These are phyloP conservation scores for Amylostereum areolatum DNA, from an alignment of 1,284 basidiomycete genomes.

Conservation along the genomic window DNA sequence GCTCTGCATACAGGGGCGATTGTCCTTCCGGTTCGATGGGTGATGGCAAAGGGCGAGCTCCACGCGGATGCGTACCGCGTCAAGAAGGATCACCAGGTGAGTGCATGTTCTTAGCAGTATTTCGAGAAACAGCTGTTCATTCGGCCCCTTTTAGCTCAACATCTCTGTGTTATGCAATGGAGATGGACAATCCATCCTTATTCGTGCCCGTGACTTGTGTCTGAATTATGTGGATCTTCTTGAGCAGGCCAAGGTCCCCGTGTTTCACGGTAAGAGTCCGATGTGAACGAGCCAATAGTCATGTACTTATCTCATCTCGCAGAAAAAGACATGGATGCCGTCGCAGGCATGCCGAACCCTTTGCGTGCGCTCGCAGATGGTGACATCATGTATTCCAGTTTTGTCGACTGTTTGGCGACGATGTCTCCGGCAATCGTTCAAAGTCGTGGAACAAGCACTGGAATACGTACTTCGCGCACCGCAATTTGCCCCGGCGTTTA, in stretches of 20 bases:
- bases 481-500: slow-evolving; percentile 13
- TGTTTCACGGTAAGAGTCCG: too few species aligned
- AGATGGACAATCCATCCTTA: too few species aligned
- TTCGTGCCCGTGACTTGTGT: too few species aligned
- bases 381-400: slow-evolving; percentile 11
- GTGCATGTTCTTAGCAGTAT: too few species aligned
- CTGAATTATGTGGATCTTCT: too few species aligned
- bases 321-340: background rate
- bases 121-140: too few species aligned
- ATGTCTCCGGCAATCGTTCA: slow-evolving; percentile 20
- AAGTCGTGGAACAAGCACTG: slow-evolving; percentile 29
- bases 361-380: slow-evolving; percentile 14
- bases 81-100: background rate
- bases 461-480: slow-evolving; percentile 19
- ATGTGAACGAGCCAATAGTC: too few species aligned
- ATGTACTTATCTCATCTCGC: too few species aligned
- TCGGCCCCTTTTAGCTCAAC: too few species aligned
- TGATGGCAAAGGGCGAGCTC: slow-evolving; percentile 2
- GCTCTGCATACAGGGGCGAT: slow-evolving; percentile 1
- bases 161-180: too few species aligned
- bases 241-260: too few species aligned
- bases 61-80: slow-evolving; percentile 3
- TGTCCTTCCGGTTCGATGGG: slow-evolving; percentile 14
- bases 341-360: slow-evolving; percentile 12
- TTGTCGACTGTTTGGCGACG: slow-evolving; percentile 13